Conservation (phyloP, 768 basidiomycete species). For the Hericium erinaceus region DNA sequence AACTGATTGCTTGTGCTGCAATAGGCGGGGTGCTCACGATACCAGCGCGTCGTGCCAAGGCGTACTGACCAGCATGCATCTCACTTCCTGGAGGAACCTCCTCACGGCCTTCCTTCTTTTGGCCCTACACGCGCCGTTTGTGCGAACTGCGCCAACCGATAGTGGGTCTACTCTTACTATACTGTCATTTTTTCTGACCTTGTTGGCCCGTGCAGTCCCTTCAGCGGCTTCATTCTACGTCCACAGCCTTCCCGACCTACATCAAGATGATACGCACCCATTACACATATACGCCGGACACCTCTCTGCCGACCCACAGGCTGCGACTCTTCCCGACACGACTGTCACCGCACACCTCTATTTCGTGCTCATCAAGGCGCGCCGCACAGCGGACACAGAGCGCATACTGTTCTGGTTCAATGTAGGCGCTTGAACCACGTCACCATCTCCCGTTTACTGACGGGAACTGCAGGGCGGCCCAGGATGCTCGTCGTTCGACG, state of each 20-base stretch:
- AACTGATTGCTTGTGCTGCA: too few species aligned
- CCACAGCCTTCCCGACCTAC: conserved; percentile 62
- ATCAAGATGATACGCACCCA: conserved; percentile 60
- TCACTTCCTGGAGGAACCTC: background rate
- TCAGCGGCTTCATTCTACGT: conserved; percentile 84
- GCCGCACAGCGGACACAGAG: conserved; percentile 82
- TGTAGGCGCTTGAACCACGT: conserved; percentile 34
- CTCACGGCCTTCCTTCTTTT: background rate
- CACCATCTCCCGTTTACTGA: background rate
- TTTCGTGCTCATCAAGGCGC: conserved; percentile 86
- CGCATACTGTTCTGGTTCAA: conserved; percentile 96
- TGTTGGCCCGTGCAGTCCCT: conserved; percentile 38
- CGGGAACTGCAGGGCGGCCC: conserved; percentile 69
- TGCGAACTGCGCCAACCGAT: conserved; percentile 10
- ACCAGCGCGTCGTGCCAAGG: too few species aligned
- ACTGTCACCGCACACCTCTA: conserved; percentile 71
- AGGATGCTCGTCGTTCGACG: conserved; percentile 96
- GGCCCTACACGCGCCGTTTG: background rate
- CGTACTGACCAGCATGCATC: background rate
- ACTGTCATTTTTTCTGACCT: too few species aligned
- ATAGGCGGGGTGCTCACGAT: too few species aligned
- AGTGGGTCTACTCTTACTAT: conserved; percentile 6
- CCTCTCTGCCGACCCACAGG: conserved; percentile 68
- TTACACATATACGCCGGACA: conserved; percentile 83
- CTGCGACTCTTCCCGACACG: conserved; percentile 36